These are phyloP conservation scores for Escallonia herrerae DNA, from an alignment of 129 eudicot genomes.

Conservation along the genomic window DNA sequence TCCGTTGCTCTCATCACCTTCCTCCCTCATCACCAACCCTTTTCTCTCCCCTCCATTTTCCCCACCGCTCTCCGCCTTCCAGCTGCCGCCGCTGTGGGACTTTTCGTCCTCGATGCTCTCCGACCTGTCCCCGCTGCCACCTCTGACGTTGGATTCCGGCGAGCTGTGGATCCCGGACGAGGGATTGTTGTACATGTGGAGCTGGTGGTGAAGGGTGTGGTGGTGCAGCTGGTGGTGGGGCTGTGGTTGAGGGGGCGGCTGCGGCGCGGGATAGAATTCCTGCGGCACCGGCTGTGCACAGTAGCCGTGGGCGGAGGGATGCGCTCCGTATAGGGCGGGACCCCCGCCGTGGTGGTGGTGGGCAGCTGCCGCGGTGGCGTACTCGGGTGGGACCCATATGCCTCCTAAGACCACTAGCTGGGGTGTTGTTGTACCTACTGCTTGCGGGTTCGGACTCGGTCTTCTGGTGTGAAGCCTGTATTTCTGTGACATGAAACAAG, in stretches of 20 bases:
- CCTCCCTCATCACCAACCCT: slow-evolving; percentile 34
- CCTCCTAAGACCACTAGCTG: slow-evolving; percentile 92
- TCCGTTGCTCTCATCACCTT: slow-evolving; percentile 66
- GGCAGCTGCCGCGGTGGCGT: slow-evolving; percentile 51
- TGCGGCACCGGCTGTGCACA: slow-evolving; percentile 39
- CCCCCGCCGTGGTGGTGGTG: slow-evolving; percentile 36
- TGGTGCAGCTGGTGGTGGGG: slow-evolving; percentile 30
- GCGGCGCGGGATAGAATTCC: slow-evolving; percentile 49
- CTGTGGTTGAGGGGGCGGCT: slow-evolving; percentile 30
- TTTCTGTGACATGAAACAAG: slow-evolving; percentile 42
- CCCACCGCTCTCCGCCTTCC: slow-evolving; percentile 82
- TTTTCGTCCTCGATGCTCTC: slow-evolving; percentile 86
- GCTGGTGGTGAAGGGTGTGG: slow-evolving; percentile 34
- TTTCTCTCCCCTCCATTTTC: slow-evolving; percentile 41
- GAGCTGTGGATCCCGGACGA: slow-evolving; percentile 49
- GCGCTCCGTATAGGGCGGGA: slow-evolving; percentile 54
- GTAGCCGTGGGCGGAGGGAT: slow-evolving; percentile 48
- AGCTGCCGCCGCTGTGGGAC: slow-evolving; percentile 82
- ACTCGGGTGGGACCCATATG: slow-evolving; percentile 97
- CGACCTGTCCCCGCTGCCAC: slow-evolving; percentile 60
- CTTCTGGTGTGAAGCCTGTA: slow-evolving; percentile 96
- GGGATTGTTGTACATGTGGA: slow-evolving; percentile 56
- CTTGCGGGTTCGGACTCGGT: slow-evolving; percentile 90
- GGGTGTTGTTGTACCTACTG: slow-evolving; percentile 42
- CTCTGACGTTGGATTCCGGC: slow-evolving; percentile 58